phyloP scores from a whole-genome alignment of 306 rosid genomes.

The Quercus rubra region DNA sequence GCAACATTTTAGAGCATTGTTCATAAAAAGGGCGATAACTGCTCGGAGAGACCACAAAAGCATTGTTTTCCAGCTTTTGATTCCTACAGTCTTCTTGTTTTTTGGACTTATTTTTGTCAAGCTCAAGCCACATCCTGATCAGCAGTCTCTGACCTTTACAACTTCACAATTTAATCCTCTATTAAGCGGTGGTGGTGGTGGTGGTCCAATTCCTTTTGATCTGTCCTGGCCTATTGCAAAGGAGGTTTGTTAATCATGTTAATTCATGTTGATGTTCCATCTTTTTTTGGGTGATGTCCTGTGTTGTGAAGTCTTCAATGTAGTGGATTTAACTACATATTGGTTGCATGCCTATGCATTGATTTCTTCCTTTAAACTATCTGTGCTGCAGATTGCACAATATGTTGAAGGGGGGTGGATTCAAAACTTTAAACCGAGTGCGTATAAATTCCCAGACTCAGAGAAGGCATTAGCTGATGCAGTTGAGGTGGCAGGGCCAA shows the following conservation, averaged over 20 bases:
- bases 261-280: slow-evolving; percentile 2
- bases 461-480: slow-evolving; percentile 71
- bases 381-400: slow-evolving; percentile 58
- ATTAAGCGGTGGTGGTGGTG: slow-evolving; percentile 88
- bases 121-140: slow-evolving; percentile 99
- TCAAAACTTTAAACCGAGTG: slow-evolving; percentile 57
- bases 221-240: slow-evolving; percentile 69
- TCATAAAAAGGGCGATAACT: slow-evolving; percentile 80
- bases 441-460: slow-evolving; percentile 69
- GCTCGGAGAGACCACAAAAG: slow-evolving; percentile 93
- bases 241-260: slow-evolving; percentile 59
- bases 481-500: slow-evolving; percentile 85
- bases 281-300: neutral
- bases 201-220: slow-evolving; percentile 93
- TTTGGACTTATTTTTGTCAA: slow-evolving; percentile 82
- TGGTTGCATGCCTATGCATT: slow-evolving; percentile 13
- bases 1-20: slow-evolving; percentile 80
- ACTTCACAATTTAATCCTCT: slow-evolving; percentile 86
- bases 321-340: neutral
- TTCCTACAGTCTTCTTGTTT: slow-evolving; percentile 84
- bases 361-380: slow-evolving; percentile 15
- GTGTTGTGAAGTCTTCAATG: slow-evolving; percentile 1
- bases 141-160: slow-evolving; percentile 69
- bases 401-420: slow-evolving; percentile 81
- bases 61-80: slow-evolving; percentile 84